A percentile compares a stretch with the other conserved stretches of the same genome.
These are phyloP conservation scores for Conticribra weissflogii DNA, from an alignment of 108 stramenopile species.

Conservation along the genomic window DNA sequence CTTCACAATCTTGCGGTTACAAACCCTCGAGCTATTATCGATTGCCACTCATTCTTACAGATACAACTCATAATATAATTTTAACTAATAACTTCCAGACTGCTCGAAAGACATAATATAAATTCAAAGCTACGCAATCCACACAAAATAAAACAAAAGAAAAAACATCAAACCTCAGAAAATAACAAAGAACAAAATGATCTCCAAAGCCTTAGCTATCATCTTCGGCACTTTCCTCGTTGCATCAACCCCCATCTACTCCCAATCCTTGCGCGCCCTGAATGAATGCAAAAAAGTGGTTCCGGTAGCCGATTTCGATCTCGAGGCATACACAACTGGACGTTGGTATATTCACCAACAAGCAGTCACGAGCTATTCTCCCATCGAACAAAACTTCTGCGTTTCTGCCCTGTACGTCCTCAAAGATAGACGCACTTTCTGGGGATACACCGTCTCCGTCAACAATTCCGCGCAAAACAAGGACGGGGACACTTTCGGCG, in stretches of 20 bases:
- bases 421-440: conserved; percentile 15
- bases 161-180: neutral
- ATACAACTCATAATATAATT: no score
- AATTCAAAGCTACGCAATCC: no score
- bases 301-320: conserved; percentile 16
- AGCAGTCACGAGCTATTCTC: conserved; percentile 25
- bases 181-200: neutral
- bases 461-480: conserved; percentile 40
- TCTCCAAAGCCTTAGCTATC: neutral
- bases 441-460: conserved; percentile 51
- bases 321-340: neutral
- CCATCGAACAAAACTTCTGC: conserved; percentile 44
- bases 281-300: conserved; percentile 17
- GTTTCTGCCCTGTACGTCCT: conserved; percentile 42
- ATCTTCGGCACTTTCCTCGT: neutral
- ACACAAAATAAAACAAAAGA: no score
- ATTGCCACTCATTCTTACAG: no score
- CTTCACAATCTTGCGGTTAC: no score
- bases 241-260: neutral
- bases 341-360: conserved; percentile 31
- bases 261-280: neutral
- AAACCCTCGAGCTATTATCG: no score
- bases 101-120: neutral
- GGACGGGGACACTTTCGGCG: conserved; percentile 21
- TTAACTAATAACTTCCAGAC: no score